These are phyloP conservation scores for Fraxinus platypoda DNA, from an alignment of 305 asterid species.

Conservation along the genomic window DNA sequence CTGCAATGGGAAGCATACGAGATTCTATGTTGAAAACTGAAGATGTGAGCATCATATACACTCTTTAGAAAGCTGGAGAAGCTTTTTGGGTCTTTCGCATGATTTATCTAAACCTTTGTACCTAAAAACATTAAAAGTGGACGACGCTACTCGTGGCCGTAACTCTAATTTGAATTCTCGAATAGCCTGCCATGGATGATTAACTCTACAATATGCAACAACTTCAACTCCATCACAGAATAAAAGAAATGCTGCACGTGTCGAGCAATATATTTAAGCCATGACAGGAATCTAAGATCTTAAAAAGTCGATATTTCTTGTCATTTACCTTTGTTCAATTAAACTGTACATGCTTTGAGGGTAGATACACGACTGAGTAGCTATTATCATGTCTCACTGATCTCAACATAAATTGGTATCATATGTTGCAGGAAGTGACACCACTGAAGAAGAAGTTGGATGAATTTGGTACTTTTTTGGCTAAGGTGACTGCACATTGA, in stretches of 20 bases:
- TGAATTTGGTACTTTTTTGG: slow-evolving; percentile 90
- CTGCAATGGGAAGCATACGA: slow-evolving; percentile 99
- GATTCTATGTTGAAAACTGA: slow-evolving; percentile 95
- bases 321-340: slow-evolving; percentile 3
- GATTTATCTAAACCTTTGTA: slow-evolving; percentile 15
- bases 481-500: slow-evolving; percentile 50
- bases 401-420: slow-evolving; percentile 24
- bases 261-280: neutral
- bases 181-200: neutral
- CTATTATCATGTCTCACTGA: slow-evolving; percentile 13
- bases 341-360: slow-evolving; percentile 13
- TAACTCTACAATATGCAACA: neutral
- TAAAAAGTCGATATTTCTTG: slow-evolving; percentile 10
- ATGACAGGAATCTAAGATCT: slow-evolving; percentile 11
- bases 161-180: neutral
- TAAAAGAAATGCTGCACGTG: neutral
- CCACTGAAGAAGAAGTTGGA: slow-evolving; percentile 97
- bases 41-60: slow-evolving; percentile 57
- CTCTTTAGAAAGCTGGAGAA: slow-evolving; percentile 18
- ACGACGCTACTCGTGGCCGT: neutral
- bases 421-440: slow-evolving; percentile 75
- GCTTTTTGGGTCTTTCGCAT: slow-evolving; percentile 22
- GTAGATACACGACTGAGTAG: slow-evolving; percentile 10
- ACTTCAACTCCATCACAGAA: slow-evolving; percentile 11
- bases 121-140: slow-evolving; percentile 7